Base-by-base conservation (phyloP, 306 rosid species). In the Vicia sativa region DNA sequence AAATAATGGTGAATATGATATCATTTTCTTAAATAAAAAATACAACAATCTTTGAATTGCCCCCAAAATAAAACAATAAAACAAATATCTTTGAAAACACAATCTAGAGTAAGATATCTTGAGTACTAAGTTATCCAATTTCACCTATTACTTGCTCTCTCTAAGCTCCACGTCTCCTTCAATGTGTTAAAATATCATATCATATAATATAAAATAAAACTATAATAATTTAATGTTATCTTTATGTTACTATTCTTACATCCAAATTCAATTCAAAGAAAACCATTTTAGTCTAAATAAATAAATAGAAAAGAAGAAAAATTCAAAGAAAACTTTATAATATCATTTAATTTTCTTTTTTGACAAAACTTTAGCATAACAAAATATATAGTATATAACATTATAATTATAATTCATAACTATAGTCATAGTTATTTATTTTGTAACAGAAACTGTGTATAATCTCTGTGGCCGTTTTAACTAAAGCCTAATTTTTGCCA, bases 81-180 rank as follows among this genome's bases (percentile, higher is more conserved):
- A 1, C 23, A 21, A 21, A 21, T 21, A 21, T 21, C 23, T 21
- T 21, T 21, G 23, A 21, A 21, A 21, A 21, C 23, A 21, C 23
- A 21, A 21, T 21, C 23, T 15, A 46, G 0, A 2, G 11, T 13
- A 55, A 12, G 61, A 26, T 55, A 56, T 29, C 41, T 56, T 56
- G 62, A 15, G 14, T 3, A 9, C 45, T 16, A 59, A 59, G 65
- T 13, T 61, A 61, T 29, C 15, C 4, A 14, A 61, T 11, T 61
- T 37, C 46, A 35, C 11, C 44, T 18, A 15, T 28, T 12, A 48
- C 43, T 9, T 43, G 9, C 13, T 14, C 31, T 58, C 16, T 43
- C 25, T 11, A 16, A 2, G 7, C n/a, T 15, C 57, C 83, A 57
- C 83, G 70, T 69, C 61, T 76, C 67, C 57, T 9, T 50, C 57